Conservation (phyloP, 768 basidiomycete species). For the Calocybe indica region DNA sequence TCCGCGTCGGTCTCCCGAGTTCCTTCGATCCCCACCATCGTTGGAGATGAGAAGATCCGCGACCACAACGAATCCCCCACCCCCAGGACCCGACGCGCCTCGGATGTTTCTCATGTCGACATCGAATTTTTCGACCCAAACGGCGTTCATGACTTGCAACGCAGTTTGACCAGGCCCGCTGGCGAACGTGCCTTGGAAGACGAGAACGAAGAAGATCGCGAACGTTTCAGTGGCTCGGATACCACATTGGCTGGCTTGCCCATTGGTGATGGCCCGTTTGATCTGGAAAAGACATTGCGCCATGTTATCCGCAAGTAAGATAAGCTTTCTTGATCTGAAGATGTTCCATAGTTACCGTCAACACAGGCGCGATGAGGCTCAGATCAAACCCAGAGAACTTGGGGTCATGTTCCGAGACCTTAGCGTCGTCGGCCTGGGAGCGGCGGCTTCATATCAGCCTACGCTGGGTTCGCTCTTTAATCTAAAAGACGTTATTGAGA, state of each 20-base stretch:
- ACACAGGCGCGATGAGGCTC: constrained; percentile 10
- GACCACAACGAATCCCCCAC: neutral
- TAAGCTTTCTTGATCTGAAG: neutral
- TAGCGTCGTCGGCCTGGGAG: constrained; percentile 43
- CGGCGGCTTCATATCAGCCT: constrained; percentile 35
- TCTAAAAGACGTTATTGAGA: constrained; percentile 29
- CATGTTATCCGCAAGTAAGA: constrained; percentile 19
- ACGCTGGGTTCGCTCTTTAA: constrained; percentile 51
- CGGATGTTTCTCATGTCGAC: constrained; percentile 24
- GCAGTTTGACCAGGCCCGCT: constrained; percentile 11
- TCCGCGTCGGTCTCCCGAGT: constrained; percentile 8
- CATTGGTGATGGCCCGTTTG: constrained; percentile 20
- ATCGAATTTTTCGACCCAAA: constrained; percentile 41
- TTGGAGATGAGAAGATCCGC: neutral
- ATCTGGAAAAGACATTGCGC: constrained; percentile 22
- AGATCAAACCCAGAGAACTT: constrained; percentile 27
- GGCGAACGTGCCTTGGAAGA: neutral
- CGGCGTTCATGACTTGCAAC: constrained; percentile 28
- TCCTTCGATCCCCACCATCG: constrained; percentile 4
- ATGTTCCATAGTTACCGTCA: neutral
- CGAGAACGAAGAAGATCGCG: neutral
- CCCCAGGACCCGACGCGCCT: neutral
- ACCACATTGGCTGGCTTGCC: constrained; percentile 13
- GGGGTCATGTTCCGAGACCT: constrained; percentile 49
- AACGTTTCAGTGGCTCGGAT: constrained; percentile 8